Conservation (phyloP, 768 basidiomycete species). For the Hortiboletus campestris region DNA sequence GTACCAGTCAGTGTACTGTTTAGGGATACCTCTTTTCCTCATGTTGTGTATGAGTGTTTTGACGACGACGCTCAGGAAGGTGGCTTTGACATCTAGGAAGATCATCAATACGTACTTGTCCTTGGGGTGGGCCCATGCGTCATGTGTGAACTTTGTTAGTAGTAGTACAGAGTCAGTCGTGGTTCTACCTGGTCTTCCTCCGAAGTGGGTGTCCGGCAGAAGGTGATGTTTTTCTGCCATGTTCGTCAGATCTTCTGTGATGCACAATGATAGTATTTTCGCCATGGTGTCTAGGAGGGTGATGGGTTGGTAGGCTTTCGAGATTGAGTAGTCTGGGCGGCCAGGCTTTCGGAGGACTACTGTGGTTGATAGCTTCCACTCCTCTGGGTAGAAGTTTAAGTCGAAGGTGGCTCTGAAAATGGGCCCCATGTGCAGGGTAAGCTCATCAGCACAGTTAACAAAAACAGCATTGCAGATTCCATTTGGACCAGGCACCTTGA, state of each 20-base stretch:
- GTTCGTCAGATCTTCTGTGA: not conserved
- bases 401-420: not conserved
- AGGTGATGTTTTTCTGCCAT: not conserved
- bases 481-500: not conserved
- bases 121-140: not conserved
- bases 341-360: not conserved
- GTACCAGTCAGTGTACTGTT: conserved; percentile 5
- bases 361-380: not conserved
- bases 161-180: not conserved
- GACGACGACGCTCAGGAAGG: not conserved
- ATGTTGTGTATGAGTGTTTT: not conserved
- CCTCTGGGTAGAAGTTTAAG: not conserved
- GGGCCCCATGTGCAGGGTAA: not conserved
- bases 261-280: not conserved
- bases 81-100: not conserved
- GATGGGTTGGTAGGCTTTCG: not conserved
- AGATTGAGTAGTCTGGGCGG: not conserved
- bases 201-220: not conserved
- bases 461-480: not conserved
- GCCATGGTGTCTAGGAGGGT: not conserved
- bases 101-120: not conserved
- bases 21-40: not conserved
- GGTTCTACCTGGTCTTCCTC: not conserved
- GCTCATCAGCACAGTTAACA: not conserved
- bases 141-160: not conserved